A percentile compares a stretch with the other conserved stretches of the same genome.
Evolutionary conservation across 208 protist genomes (phyloP).

Genomic region (Acanthamoeba culbertsoni): DNA sequence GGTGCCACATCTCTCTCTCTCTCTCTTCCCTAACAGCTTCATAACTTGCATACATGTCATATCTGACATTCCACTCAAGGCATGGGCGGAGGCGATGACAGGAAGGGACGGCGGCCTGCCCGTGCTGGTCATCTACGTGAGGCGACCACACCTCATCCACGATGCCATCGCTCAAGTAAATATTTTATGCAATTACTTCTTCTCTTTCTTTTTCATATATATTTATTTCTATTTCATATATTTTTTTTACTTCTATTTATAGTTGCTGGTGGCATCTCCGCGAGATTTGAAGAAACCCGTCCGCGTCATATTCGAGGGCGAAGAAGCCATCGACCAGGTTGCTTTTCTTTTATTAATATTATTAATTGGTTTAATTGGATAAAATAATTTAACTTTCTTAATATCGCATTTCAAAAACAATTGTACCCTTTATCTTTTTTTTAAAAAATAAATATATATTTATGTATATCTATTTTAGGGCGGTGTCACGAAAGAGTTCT

Average conservation of each 20-base stretch:
- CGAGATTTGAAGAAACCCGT: slow-evolving; percentile 39
- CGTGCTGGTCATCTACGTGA: not conserved
- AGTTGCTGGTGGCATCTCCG: not conserved
- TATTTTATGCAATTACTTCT: too few species aligned
- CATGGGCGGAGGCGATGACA: not conserved
- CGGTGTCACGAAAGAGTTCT: slow-evolving; percentile 96
- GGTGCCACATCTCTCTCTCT: not conserved
- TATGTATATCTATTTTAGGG: slow-evolving; percentile 81
- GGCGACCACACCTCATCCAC: slow-evolving; percentile 2
- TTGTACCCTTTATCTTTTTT: too few species aligned
- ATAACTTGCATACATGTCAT: not conserved
- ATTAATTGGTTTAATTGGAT: not conserved
- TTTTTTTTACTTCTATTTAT: too few species aligned
- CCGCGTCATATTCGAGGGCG: slow-evolving; percentile 5
- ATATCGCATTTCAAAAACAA: too few species aligned
- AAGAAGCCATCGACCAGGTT: slow-evolving; percentile 80
- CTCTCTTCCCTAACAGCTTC: not conserved
- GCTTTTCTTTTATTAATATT: not conserved
- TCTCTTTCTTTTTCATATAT: too few species aligned
- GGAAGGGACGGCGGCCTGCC: not conserved
- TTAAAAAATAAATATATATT: too few species aligned
- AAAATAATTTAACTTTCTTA: not conserved
- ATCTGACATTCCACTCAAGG: not conserved
- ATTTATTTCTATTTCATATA: too few species aligned
- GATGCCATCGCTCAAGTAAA: not conserved